A percentile compares a stretch with the other conserved stretches of the same genome.
Conservation (phyloP, 2,329 filamentous ascomycete species). For the Penicillium sp. region DNA sequence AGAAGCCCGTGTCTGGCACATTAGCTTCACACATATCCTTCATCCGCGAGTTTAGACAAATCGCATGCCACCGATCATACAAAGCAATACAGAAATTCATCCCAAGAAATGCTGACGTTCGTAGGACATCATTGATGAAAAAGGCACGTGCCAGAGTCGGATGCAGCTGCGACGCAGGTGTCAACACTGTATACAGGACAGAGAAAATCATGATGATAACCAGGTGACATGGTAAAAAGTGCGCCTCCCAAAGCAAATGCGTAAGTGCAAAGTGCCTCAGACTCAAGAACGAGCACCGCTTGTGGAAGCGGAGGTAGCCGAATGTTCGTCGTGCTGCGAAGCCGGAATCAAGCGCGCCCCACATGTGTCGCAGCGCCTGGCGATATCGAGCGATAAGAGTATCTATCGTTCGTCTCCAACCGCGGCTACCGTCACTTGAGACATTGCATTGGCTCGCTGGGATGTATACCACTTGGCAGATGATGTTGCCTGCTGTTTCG, state of each 20-base stretch:
- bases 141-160: conserved; percentile 61
- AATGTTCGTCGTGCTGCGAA: conserved; percentile 61
- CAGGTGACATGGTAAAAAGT: conserved; percentile 70
- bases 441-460: conserved; percentile 74
- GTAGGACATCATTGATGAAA: conserved; percentile 58
- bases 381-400: conserved; percentile 68
- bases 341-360: conserved; percentile 70
- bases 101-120: conserved; percentile 62
- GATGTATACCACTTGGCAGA: conserved; percentile 63
- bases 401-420: conserved; percentile 46
- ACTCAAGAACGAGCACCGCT: conserved; percentile 34
- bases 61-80: conserved; percentile 67
- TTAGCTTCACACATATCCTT: conserved; percentile 67
- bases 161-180: conserved; percentile 52
- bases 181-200: conserved; percentile 59
- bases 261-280: conserved; percentile 58
- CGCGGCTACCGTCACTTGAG: conserved; percentile 57
- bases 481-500: conserved; percentile 68
- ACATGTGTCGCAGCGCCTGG: conserved; percentile 74
- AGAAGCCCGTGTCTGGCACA: conserved; percentile 62
- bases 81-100: conserved; percentile 64
- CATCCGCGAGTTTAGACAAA: conserved; percentile 61
- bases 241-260: conserved; percentile 71
- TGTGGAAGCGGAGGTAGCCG: conserved; percentile 17
- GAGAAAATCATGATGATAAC: conserved; percentile 64